Conservation (phyloP, 2,329 filamentous ascomycete species). For the Xylaria sp. region DNA sequence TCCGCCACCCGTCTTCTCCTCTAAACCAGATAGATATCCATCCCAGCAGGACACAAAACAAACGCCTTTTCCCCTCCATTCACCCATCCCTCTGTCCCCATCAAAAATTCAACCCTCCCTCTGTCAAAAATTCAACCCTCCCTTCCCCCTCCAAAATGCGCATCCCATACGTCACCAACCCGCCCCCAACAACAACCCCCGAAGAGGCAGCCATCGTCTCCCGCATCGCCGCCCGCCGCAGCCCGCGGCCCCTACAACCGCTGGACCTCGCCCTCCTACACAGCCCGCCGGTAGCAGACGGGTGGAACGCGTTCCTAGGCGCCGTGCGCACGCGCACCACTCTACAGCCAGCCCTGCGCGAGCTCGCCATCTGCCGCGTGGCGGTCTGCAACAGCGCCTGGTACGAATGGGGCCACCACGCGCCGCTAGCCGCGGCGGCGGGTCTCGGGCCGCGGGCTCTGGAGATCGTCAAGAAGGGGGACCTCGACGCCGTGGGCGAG, state of each 20-base stretch:
- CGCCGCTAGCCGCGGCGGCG: constrained; percentile 70
- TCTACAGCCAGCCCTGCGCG: constrained; percentile 68
- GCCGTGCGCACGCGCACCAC: constrained; percentile 66
- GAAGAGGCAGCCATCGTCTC: constrained; percentile 67
- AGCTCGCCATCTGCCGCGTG: constrained; percentile 83
- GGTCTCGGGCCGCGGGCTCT: constrained; percentile 64
- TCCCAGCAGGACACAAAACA: background rate
- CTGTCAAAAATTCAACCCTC: no score
- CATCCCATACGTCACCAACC: constrained; percentile 70
- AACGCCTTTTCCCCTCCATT: background rate
- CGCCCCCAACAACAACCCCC: constrained; percentile 55
- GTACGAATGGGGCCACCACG: constrained; percentile 87
- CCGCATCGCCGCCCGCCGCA: constrained; percentile 72
- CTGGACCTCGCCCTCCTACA: constrained; percentile 83
- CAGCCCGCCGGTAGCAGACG: constrained; percentile 77
- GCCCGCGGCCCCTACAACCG: constrained; percentile 74
- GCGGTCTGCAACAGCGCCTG: constrained; percentile 82
- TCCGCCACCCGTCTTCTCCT: background rate
- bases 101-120: background rate
- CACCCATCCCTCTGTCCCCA: background rate
- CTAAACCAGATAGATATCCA: background rate
- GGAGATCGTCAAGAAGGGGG: constrained; percentile 52
- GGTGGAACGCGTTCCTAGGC: constrained; percentile 77
- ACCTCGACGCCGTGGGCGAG: constrained; percentile 38
- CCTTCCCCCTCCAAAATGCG: constrained; percentile 63